Percentiles rank a stretch among this genome's conserved stretches.
These are phyloP conservation scores for Bondarzewia mesenterica DNA, from an alignment of 1,284 basidiomycete species.

Conservation along the genomic window DNA sequence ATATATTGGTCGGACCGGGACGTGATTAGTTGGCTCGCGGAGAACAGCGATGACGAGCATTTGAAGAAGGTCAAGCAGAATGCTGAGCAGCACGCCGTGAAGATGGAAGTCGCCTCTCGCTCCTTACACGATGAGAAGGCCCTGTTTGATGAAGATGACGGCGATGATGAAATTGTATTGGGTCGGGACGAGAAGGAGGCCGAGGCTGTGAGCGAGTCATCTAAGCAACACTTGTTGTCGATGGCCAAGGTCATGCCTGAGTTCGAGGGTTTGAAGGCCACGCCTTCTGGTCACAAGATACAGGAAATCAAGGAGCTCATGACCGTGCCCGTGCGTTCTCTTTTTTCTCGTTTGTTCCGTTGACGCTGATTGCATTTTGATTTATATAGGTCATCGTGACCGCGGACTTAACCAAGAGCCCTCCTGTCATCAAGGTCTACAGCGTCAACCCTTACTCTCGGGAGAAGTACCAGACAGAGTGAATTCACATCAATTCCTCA, in stretches of 20 bases:
- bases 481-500: not conserved
- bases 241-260: conserved; percentile 59
- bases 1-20: conserved; percentile 91
- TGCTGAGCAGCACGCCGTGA: conserved; percentile 74
- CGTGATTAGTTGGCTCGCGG: conserved; percentile 90
- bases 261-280: conserved; percentile 76
- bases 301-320: conserved; percentile 89
- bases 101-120: conserved; percentile 80
- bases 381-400: conserved; percentile 76
- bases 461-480: conserved; percentile 5
- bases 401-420: conserved; percentile 88
- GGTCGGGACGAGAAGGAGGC: conserved; percentile 45
- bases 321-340: conserved; percentile 73
- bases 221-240: conserved; percentile 73
- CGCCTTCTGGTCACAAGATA: conserved; percentile 75
- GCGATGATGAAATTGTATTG: conserved; percentile 72
- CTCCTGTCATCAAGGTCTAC: conserved; percentile 90
- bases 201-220: conserved; percentile 44
- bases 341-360: conserved; percentile 9
- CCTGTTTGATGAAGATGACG: conserved; percentile 82
- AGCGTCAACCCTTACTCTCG: conserved; percentile 79
- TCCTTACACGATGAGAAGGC: conserved; percentile 80
- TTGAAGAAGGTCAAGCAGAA: conserved; percentile 87
- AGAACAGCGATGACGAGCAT: conserved; percentile 91
- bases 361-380: not conserved